phyloP scores from a whole-genome alignment of 306 rosid species.

The Benincasa hispida region DNA sequence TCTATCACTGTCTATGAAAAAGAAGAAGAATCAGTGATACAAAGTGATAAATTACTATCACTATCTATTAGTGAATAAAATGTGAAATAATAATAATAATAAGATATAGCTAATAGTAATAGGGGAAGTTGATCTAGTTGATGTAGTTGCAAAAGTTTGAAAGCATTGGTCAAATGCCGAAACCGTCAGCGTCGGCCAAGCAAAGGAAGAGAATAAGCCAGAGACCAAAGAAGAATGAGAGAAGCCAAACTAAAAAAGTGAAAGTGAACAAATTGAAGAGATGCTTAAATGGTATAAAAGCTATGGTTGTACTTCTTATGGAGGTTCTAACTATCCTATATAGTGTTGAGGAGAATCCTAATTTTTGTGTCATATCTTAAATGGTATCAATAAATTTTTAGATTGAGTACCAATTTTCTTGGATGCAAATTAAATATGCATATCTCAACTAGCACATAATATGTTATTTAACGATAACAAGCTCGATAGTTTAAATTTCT shows the following conservation, averaged over 20 bases:
- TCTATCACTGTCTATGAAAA: too few species aligned
- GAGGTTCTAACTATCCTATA: constrained; percentile 17
- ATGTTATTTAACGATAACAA: too few species aligned
- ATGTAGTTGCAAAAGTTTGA: constrained; percentile 42
- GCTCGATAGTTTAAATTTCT: too few species aligned
- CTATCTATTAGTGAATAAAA: too few species aligned
- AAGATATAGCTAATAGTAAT: constrained; percentile 53
- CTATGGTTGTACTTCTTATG: neutral
- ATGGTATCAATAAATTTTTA: neutral
- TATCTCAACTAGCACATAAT: too few species aligned
- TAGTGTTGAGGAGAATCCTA: constrained; percentile 55
- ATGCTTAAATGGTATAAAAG: constrained; percentile 24
- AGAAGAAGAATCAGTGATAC: too few species aligned
- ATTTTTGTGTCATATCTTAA: constrained; percentile 58
- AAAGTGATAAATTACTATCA: too few species aligned
- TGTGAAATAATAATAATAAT: too few species aligned
- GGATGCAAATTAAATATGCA: too few species aligned
- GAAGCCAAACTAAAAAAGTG: neutral
- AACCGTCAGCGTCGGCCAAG: constrained; percentile 64
- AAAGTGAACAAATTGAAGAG: constrained; percentile 17
- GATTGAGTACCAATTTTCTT: neutral
- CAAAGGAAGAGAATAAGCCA: constrained; percentile 32
- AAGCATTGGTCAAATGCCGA: constrained; percentile 61
- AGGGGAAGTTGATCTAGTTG: constrained; percentile 55
- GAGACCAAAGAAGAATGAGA: constrained; percentile 16